Conservation (phyloP, 1,284 basidiomycete genomes). For the Ustilago loliicola region DNA sequence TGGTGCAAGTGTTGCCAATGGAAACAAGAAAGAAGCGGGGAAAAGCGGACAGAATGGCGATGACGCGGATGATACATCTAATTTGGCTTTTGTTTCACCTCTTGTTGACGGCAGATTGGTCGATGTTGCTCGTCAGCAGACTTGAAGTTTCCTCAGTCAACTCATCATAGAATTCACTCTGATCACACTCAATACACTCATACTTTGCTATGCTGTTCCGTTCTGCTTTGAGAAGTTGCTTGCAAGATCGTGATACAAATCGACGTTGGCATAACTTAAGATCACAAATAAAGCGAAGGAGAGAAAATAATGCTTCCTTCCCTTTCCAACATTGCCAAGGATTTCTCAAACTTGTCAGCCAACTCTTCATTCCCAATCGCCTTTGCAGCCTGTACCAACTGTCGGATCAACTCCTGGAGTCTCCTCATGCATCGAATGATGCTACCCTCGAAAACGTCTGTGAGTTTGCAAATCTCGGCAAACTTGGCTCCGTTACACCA, state of each 20-base stretch:
- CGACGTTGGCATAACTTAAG: too few species aligned
- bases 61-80: slow-evolving; percentile 37
- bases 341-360: slow-evolving; percentile 72
- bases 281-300: slow-evolving; percentile 52
- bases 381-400: slow-evolving; percentile 94
- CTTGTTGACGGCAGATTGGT: slow-evolving; percentile 59
- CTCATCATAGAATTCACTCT: neutral
- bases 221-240: too few species aligned
- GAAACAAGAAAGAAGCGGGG: neutral
- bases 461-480: slow-evolving; percentile 94
- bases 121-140: slow-evolving; percentile 45
- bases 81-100: slow-evolving; percentile 60
- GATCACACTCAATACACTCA: slow-evolving; percentile 5
- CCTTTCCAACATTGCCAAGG: slow-evolving; percentile 63
- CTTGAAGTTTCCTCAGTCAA: neutral
- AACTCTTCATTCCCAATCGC: slow-evolving; percentile 95
- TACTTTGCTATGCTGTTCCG: neutral
- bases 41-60: slow-evolving; percentile 7
- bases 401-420: slow-evolving; percentile 90
- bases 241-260: too few species aligned
- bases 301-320: slow-evolving; percentile 68
- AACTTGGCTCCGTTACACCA: slow-evolving; percentile 99
- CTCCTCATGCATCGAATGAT: slow-evolving; percentile 85
- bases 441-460: slow-evolving; percentile 96
- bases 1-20: neutral